phyloP scores from a whole-genome alignment of 2,329 filamentous ascomycete genomes.

The Emergomyces pasteurianus region DNA sequence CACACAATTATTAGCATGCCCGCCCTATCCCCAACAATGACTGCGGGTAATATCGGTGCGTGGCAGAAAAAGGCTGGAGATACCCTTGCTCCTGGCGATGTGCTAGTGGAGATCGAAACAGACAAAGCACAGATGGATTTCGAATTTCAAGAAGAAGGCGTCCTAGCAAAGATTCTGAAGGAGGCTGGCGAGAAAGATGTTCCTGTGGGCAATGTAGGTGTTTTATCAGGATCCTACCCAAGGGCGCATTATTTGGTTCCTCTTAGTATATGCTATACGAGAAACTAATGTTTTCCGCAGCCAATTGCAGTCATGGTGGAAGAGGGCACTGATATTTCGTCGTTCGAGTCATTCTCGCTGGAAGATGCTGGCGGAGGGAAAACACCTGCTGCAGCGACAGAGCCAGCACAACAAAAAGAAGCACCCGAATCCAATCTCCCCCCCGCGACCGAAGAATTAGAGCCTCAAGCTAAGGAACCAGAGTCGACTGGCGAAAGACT shows the following conservation, averaged over 20 bases:
- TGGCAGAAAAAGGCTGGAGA: conserved; percentile 99
- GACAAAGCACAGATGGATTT: conserved; percentile 99
- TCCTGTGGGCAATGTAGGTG: conserved; percentile 80
- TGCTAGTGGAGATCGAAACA: conserved; percentile 96
- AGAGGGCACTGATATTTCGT: conserved; percentile 72
- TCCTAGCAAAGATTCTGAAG: conserved; percentile 87
- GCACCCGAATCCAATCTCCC: conserved; percentile 40
- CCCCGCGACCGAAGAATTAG: conserved; percentile 48
- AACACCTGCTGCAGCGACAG: conserved; percentile 49
- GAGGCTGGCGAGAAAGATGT: conserved; percentile 90
- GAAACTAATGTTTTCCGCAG: conserved; percentile 37
- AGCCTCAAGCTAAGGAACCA: conserved; percentile 39
- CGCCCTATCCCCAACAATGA: conserved; percentile 95
- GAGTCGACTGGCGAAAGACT: conserved; percentile 64
- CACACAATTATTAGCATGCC: conserved; percentile 98
- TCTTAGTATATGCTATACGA: not conserved
- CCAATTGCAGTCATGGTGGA: conserved; percentile 93
- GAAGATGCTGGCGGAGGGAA: conserved; percentile 85
- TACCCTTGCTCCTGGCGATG: conserved; percentile 75
- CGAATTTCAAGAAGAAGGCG: conserved; percentile 96
- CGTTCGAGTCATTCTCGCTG: conserved; percentile 79
- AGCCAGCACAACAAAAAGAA: conserved; percentile 42
- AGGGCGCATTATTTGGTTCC: not conserved
- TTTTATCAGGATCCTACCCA: not conserved
- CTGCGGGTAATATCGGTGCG: conserved; percentile 82